Base-by-base conservation (phyloP, 441 rosid genomes). In the Arabidopsis hybrid region DNA sequence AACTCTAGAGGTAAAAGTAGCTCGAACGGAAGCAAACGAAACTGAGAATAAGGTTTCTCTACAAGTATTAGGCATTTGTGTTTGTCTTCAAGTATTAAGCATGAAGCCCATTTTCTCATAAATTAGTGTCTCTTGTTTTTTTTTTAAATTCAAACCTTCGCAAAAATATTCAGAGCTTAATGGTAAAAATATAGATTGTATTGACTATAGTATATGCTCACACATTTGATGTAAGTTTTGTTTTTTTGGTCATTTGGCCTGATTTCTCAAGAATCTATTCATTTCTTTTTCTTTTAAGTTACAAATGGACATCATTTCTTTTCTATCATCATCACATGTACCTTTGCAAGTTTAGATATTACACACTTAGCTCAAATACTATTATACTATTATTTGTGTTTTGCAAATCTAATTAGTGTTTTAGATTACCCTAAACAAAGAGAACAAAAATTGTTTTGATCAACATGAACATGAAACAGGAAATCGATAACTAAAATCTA, bases 1-100 rank as follows among this genome's bases (percentile, higher is more conserved):
- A 91, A 89, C 70, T 85, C 91, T 39, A 88, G 85, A 82, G 98
- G 91, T 49, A 91, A 87, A 53, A 88, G 81, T 67, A 43, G 47
- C 47, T 86, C 86, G 45, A 78, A 76, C 65, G 99, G 89, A 77
- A 87, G 87, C 52, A 75, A 68, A 38, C 50, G 66, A 76, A 56
- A 57, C 12, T 71, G 67, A 76, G 73, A 18, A 13, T 35, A 8
- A 35, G 45, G 32, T 39, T 18, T 46, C 18, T 45, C 13, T 60
- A 4, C 39, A 46, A 50, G 21, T 53, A 35, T 65, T 13, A 67
- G 71, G 32, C 51, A 55, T 53, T 26, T 26, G 29, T 26, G 29
- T 26, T 26, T 26, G 29, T 52, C 8, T 60, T 1, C 39, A 46
- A 50, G 21, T 53, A 17, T 65, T 13, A 67, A 61, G 16, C 51